Evolutionary conservation across 257 asterid species (phyloP).

Genomic region (Ligustrum vulgare): DNA sequence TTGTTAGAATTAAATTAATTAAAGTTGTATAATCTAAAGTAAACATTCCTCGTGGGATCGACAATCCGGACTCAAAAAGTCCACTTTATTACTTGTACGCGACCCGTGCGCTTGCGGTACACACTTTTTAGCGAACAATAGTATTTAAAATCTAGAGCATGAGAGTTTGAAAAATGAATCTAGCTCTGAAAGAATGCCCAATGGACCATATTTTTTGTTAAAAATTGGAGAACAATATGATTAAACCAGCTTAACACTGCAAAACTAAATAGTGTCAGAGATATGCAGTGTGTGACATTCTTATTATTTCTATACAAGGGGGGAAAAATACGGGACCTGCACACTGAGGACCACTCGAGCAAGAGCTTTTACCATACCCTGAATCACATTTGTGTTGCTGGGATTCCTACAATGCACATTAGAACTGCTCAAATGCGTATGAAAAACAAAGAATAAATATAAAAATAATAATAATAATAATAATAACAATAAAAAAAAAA

Average conservation of each 20-base stretch:
- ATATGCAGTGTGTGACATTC: background rate
- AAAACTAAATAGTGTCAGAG: background rate
- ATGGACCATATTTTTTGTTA: constrained; percentile 7
- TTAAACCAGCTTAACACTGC: background rate
- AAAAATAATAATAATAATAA: no score
- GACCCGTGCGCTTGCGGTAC: no score
- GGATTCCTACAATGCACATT: constrained; percentile 67
- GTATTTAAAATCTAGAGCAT: background rate
- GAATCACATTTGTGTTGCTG: constrained; percentile 87
- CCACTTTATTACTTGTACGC: no score
- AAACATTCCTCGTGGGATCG: no score
- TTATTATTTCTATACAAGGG: background rate
- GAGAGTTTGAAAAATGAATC: background rate
- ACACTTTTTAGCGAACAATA: no score
- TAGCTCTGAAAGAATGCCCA: background rate
- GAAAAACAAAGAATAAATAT: background rate
- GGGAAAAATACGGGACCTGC: constrained; percentile 54
- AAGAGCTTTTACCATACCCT: constrained; percentile 90
- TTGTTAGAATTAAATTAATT: no score
- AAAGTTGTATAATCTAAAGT: no score
- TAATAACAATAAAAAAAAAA: background rate
- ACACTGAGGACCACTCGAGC: constrained; percentile 90
- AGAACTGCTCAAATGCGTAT: constrained; percentile 4
- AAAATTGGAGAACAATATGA: constrained; percentile 10
- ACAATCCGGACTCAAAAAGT: no score